Base-by-base conservation (phyloP, 371 early-diverging fungal genomes). In the Rhizopus delemar region DNA sequence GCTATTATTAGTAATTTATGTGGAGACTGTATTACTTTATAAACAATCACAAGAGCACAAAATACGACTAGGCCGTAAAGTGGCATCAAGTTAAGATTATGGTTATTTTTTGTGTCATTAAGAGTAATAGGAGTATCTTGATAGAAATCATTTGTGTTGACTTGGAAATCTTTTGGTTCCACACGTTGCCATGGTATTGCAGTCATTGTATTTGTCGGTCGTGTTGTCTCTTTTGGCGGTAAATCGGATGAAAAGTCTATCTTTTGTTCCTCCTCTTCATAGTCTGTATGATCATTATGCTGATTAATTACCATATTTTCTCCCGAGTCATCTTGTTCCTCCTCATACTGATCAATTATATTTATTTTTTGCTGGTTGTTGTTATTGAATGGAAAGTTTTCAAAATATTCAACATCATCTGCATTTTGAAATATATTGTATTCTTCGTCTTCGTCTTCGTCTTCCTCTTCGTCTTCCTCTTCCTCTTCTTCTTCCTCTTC, bases 341-440 rank as follows among this genome's bases (percentile, higher is more conserved):
- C 63, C 34, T 56, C 38, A 4, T 48, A 34, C 11, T 63, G 49
- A 8, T 45, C 38, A 35, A 46, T 39, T 38, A 36, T 34, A 32
- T 51, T 43, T 46, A 29, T 56, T 54, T 29, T 55, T 51, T 29
- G 38, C 43, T 43, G 11, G 9, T 28, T 50, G 31, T 41, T 34
- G 12, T 7, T 41, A 13, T 12, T 58, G 54, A 15, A 57, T 41
- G 57, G 61, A 16, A 65, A 16, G n/a, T 65, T 56, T 29, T 65
- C 60, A 38, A 65, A 65, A 35, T 57, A 61, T 28, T 60, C 66
- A n/a, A 53, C 33, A 36, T 55, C 51, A 13, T 53, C 66, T 45
- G 53, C 58, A 32, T 66, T 62, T 43, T 61, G 48, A 31, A 63
- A 58, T 35, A 58, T 59, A 29, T 45, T 57, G n/a, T 56, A 57